These are phyloP conservation scores for Cardiosporidium cionae DNA, from an alignment of 169 alveolate genomes.

Conservation along the genomic window DNA sequence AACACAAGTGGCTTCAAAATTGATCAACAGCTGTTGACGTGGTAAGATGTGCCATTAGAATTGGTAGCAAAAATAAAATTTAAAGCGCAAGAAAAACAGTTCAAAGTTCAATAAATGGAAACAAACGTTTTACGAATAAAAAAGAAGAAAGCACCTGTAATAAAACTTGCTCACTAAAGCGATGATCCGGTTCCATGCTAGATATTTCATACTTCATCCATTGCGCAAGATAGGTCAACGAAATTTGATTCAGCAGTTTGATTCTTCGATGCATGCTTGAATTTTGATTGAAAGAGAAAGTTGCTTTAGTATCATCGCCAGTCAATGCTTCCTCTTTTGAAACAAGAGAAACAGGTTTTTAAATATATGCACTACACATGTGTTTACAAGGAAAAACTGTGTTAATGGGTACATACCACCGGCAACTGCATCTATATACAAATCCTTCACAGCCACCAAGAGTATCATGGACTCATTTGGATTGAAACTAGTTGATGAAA, in stretches of 20 bases:
- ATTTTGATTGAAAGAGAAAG: too few relatives aligned
- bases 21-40: neutral
- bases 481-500: too few relatives aligned
- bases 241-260: conserved; percentile 61
- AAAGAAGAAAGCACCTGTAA: conserved; percentile 23
- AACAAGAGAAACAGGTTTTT: too few relatives aligned
- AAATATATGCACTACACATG: too few relatives aligned
- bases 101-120: neutral
- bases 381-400: too few relatives aligned
- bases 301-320: too few relatives aligned
- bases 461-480: too few relatives aligned
- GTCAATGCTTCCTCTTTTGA: too few relatives aligned
- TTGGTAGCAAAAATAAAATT: neutral
- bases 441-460: too few relatives aligned
- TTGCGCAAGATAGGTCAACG: conserved; percentile 63
- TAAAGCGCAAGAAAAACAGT: neutral
- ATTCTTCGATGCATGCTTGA: too few relatives aligned
- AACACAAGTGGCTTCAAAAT: neutral
- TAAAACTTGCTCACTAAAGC: conserved; percentile 57
- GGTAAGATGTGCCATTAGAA: neutral
- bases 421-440: too few relatives aligned
- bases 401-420: too few relatives aligned
- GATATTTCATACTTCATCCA: conserved; percentile 71
- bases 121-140: neutral
- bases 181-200: conserved; percentile 65